Conservation (phyloP, 352 stramenopile species). For the Pythium sp. region DNA sequence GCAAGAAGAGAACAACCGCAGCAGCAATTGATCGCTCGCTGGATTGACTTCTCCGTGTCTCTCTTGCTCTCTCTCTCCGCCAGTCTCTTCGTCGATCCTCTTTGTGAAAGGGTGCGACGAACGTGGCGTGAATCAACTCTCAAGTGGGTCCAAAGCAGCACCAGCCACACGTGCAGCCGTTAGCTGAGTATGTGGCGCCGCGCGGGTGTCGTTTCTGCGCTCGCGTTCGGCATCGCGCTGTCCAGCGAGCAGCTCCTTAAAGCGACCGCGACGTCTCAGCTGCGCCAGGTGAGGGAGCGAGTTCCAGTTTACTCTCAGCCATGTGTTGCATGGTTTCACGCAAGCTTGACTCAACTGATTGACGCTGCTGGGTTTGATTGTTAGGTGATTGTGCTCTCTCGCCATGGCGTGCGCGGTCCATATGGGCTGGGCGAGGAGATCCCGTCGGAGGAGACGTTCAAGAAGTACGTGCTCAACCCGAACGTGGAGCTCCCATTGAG, state of each 20-base stretch:
- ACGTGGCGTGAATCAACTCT: background rate
- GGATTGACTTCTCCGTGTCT: background rate
- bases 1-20: background rate
- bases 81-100: background rate
- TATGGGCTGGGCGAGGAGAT: constrained; percentile 61
- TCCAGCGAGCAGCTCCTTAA: background rate
- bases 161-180: background rate
- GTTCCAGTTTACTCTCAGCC: background rate
- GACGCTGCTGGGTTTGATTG: no score
- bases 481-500: constrained; percentile 50
- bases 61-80: background rate
- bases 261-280: constrained; percentile 14
- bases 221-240: background rate
- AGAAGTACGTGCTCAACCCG: constrained; percentile 64
- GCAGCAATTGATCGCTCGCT: background rate
- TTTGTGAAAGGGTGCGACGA: no score
- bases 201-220: background rate
- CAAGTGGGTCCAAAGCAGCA: background rate
- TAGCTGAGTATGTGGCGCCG: constrained; percentile 5
- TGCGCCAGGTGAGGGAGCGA: constrained; percentile 28
- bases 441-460: constrained; percentile 41
- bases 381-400: constrained; percentile 68
- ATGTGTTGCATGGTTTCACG: background rate
- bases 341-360: background rate
- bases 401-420: constrained; percentile 70